phyloP scores from a whole-genome alignment of 2,329 filamentous ascomycete genomes.

The Calonectria pauciramosa region DNA sequence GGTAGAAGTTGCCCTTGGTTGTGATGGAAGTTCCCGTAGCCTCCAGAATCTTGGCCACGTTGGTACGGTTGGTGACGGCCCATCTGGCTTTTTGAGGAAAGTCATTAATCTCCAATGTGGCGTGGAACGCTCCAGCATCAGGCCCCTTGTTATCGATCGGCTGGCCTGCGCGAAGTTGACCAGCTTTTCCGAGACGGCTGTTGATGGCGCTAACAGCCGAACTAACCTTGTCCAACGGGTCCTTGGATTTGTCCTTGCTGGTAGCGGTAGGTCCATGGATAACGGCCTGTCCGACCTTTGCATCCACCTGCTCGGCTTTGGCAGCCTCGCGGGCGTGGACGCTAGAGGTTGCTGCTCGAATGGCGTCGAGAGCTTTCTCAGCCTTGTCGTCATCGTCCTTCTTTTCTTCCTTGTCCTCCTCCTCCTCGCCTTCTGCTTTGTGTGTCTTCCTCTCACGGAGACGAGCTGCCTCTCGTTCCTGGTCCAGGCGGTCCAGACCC shows the following conservation, averaged over 20 bases:
- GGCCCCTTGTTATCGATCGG: conserved; percentile 99
- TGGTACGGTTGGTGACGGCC: conserved; percentile 98
- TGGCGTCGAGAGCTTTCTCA: conserved; percentile 75
- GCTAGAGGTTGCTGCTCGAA: conserved; percentile 72
- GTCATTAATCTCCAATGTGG: conserved; percentile 98
- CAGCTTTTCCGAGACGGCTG: conserved; percentile 88
- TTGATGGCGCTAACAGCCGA: conserved; percentile 95
- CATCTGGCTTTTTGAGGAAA: conserved; percentile 98
- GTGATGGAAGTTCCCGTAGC: conserved; percentile 96
- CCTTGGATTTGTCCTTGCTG: conserved; percentile 68
- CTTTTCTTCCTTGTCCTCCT: conserved; percentile 86
- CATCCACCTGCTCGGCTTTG: conserved; percentile 58
- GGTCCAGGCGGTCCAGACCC: conserved; percentile 90
- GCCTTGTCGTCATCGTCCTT: conserved; percentile 79
- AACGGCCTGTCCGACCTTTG: conserved; percentile 55
- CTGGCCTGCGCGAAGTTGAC: conserved; percentile 90
- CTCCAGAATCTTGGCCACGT: conserved; percentile 98
- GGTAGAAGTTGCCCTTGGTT: conserved; percentile 94
- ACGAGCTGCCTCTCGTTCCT: conserved; percentile 89
- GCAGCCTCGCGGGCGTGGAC: conserved; percentile 67
- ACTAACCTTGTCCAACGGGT: conserved; percentile 86
- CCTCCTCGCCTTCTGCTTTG: conserved; percentile 87
- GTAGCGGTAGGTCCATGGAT: conserved; percentile 70
- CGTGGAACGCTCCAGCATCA: conserved; percentile 96
- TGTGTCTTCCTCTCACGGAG: conserved; percentile 89